phyloP scores from a whole-genome alignment of 2,329 filamentous ascomycete genomes.

The Fusarium sp. region DNA sequence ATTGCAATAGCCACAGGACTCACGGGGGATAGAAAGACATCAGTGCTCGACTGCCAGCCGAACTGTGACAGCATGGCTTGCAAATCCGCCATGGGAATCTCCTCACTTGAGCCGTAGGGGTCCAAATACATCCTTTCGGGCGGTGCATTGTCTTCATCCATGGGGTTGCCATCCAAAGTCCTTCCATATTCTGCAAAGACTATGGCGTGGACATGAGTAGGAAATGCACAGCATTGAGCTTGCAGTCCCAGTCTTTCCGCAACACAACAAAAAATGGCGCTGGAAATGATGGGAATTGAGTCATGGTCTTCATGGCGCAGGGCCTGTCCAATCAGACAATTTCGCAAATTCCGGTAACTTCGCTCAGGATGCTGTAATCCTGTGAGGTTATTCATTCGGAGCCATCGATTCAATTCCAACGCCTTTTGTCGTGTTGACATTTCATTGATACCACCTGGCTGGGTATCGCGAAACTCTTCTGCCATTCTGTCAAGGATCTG shows the following conservation, averaged over 20 bases:
- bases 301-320: conserved; percentile 79
- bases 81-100: conserved; percentile 73
- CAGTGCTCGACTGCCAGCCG: conserved; percentile 58
- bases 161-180: conserved; percentile 68
- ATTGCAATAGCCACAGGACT: conserved; percentile 76
- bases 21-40: conserved; percentile 73
- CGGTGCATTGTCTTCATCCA: conserved; percentile 56
- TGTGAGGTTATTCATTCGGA: conserved; percentile 76
- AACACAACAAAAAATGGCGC: conserved; percentile 86
- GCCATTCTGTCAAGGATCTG: conserved; percentile 75
- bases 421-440: conserved; percentile 77
- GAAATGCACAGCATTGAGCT: conserved; percentile 84
- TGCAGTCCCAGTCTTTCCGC: conserved; percentile 80
- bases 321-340: conserved; percentile 89
- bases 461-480: conserved; percentile 64
- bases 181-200: conserved; percentile 72
- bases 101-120: conserved; percentile 78
- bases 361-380: conserved; percentile 74
- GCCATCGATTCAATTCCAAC: conserved; percentile 74
- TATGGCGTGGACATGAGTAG: conserved; percentile 86
- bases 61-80: conserved; percentile 68
- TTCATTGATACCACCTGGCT: conserved; percentile 65
- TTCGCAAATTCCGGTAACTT: conserved; percentile 83
- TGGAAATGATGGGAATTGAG: conserved; percentile 87
- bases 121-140: conserved; percentile 80